Base-by-base conservation (phyloP, 441 rosid genomes). In the Syzygium syzygioides region DNA sequence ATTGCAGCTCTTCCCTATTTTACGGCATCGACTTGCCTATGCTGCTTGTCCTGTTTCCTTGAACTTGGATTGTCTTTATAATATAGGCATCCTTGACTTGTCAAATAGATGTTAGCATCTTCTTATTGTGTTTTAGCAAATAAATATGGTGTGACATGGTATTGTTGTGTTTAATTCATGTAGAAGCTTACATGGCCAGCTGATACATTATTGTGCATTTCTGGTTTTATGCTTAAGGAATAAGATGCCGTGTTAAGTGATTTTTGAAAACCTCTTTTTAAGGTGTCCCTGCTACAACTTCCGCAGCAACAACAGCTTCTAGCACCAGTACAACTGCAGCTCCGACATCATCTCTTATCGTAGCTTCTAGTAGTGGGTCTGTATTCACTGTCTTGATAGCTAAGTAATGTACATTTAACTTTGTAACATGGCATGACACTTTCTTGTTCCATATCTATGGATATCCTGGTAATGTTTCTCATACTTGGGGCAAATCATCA, bases 351-450 rank as follows among this genome's bases (percentile, higher is more conserved):
- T 91, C 93, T 87, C 97, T 94, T 92, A 91, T 91, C 84, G 95
- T 92, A 87, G 91, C 97, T 91, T 92, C 98, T 62, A 93, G 93
- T 92, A 95, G 95, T 88, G 97, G 99, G 99, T 97, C 90, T 79
- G 97, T 91, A 90, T 41, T 26, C 34, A 55, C 76, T 54, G 26
- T 86, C 88, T 57, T 48, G 55, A 41, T 85, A 76, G 18, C 83
- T 76, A 76, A 76, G n/a, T 26, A 37, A 45, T 59, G 56, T 79
- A 55, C 87, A 23, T n/a, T 57, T 85, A 19, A 55, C 62, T 59
- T 79, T 55, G 25, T 45, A 41, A 30, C 64, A 55, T 76, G 83
- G 66, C 86, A 55, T 85, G 87, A 55, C 62, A 59, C n/a, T 85
- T 85, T 85, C n/a, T 85, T 85, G 30, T 41, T 76, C 52, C 83